phyloP scores from a whole-genome alignment of 768 basidiomycete genomes.

The Boletus tomentosulus region DNA sequence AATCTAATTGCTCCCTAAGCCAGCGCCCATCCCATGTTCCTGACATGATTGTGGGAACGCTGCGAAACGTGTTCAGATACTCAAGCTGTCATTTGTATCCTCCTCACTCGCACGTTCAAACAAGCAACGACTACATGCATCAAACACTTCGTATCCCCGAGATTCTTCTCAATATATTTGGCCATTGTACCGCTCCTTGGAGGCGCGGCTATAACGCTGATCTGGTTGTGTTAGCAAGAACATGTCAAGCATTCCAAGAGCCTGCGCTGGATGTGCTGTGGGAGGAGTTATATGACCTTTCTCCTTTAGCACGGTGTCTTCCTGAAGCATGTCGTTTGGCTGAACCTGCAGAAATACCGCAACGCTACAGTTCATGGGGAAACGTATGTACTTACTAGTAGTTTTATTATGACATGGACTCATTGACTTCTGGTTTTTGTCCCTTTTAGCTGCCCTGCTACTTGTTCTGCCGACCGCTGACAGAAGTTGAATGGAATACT shows the following conservation, averaged over 20 bases:
- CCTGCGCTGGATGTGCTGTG: neutral
- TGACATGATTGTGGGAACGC: no score
- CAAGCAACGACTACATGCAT: neutral
- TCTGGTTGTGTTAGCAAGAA: neutral
- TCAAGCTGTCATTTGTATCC: no score
- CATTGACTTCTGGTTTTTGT: no score
- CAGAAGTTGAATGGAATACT: neutral
- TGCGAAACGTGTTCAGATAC: no score
- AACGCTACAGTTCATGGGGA: neutral
- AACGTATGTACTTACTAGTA: neutral
- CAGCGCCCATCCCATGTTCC: no score
- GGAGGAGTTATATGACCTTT: no score
- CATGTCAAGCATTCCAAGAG: neutral
- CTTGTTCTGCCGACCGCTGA: neutral
- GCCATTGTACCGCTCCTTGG: neutral
- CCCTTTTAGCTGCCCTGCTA: neutral
- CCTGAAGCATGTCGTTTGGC: neutral
- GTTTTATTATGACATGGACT: neutral
- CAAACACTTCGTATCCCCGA: neutral
- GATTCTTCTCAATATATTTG: neutral
- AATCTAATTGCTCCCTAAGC: no score
- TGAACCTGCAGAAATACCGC: neutral
- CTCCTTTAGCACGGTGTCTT: neutral
- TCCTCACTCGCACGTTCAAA: no score
- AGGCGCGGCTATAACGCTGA: neutral